These are phyloP conservation scores for Blastomyces silverae DNA, from an alignment of 2,329 filamentous ascomycete species.

Conservation along the genomic window DNA sequence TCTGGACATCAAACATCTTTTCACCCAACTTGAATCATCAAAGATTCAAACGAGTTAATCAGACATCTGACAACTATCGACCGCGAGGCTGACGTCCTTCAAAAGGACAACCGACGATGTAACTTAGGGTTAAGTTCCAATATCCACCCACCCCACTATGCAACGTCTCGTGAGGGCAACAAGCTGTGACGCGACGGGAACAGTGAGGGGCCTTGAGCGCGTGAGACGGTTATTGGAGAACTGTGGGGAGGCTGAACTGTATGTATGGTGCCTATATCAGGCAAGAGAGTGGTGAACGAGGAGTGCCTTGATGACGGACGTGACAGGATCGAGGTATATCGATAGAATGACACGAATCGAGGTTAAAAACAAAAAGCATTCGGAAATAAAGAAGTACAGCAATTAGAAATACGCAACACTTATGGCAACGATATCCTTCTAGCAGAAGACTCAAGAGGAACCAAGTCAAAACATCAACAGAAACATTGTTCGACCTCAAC, in stretches of 20 bases:
- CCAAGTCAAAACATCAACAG: neutral
- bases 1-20: slow-evolving; percentile 43
- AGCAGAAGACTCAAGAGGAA: slow-evolving; percentile 5
- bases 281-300: slow-evolving; percentile 36
- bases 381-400: slow-evolving; percentile 9
- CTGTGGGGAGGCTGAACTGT: slow-evolving; percentile 64
- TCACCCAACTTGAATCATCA: slow-evolving; percentile 30
- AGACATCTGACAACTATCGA: slow-evolving; percentile 60
- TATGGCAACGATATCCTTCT: neutral
- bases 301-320: slow-evolving; percentile 20
- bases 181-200: slow-evolving; percentile 53
- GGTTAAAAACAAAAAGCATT: slow-evolving; percentile 18
- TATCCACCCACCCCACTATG: slow-evolving; percentile 52
- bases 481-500: neutral
- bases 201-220: slow-evolving; percentile 43
- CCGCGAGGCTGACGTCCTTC: slow-evolving; percentile 56
- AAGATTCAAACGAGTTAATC: slow-evolving; percentile 52
- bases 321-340: neutral
- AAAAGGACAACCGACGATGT: slow-evolving; percentile 55
- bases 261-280: slow-evolving; percentile 23
- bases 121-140: slow-evolving; percentile 98
- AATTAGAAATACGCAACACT: slow-evolving; percentile 5
- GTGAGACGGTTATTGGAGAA: slow-evolving; percentile 69
- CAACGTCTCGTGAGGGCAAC: slow-evolving; percentile 38
- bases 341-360: neutral